Percentiles rank a stretch among this genome's conserved stretches.
These are phyloP conservation scores for Psilocybe cyanescens DNA, from an alignment of 768 basidiomycete genomes.

Conservation along the genomic window DNA sequence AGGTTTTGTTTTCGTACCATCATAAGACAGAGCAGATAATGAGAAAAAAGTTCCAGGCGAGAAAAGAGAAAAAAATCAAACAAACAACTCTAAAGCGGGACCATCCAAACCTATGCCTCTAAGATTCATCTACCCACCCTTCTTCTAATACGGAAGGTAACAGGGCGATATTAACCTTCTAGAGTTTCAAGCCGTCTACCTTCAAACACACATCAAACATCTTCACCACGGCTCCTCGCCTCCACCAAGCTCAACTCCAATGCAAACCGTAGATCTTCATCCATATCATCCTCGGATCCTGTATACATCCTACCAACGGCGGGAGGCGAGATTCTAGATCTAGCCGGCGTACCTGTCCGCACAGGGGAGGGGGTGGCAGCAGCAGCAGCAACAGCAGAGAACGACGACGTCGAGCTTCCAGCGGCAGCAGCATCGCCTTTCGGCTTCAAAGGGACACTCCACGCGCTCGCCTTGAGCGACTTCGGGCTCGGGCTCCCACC, in stretches of 20 bases:
- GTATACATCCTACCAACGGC: conserved; percentile 3
- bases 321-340: background rate
- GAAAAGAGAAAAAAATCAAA: too few relatives aligned
- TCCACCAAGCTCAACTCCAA: conserved; percentile 76
- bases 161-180: too few relatives aligned
- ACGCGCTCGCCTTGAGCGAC: conserved; percentile 1
- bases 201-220: conserved; percentile 11
- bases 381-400: background rate
- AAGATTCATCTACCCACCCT: too few relatives aligned
- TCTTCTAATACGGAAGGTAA: too few relatives aligned
- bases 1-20: too few relatives aligned
- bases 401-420: conserved; percentile 1
- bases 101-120: too few relatives aligned
- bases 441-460: conserved; percentile 12
- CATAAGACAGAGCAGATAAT: too few relatives aligned
- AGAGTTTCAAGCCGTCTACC: too few relatives aligned
- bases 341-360: background rate
- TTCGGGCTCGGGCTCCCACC: background rate
- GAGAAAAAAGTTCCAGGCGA: too few relatives aligned
- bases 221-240: conserved; percentile 45
- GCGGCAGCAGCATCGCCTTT: background rate
- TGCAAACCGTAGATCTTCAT: conserved; percentile 67
- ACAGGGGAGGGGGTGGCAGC: background rate
- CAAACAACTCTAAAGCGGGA: too few relatives aligned
- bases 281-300: conserved; percentile 42